phyloP scores from a whole-genome alignment of 257 asterid species.

The Fraxinus pennsylvanica region DNA sequence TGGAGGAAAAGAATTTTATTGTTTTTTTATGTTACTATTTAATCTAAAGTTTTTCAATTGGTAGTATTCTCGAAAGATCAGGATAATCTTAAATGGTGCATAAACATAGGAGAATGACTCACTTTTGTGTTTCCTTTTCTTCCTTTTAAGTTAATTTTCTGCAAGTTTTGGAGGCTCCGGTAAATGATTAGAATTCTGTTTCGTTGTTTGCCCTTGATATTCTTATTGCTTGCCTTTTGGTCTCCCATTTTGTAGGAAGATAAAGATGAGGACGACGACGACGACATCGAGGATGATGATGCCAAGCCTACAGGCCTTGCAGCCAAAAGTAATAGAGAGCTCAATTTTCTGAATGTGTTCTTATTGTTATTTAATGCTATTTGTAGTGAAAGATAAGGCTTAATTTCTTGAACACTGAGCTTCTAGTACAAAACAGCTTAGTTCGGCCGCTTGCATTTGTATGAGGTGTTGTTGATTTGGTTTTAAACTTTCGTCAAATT shows the following conservation, averaged over 20 bases:
- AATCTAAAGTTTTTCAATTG: not conserved
- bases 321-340: constrained; percentile 63
- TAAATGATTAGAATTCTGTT: not conserved
- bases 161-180: constrained; percentile 2
- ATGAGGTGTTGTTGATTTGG: not conserved
- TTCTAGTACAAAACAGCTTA: not conserved
- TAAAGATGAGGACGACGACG: constrained; percentile 49
- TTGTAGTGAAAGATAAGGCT: not conserved
- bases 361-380: not conserved
- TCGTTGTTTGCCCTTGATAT: constrained; percentile 1
- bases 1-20: not conserved
- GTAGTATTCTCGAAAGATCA: not conserved
- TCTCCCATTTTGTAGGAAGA: constrained; percentile 38
- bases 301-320: constrained; percentile 57
- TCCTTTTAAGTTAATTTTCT: constrained; percentile 8
- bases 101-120: not conserved
- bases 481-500: not conserved
- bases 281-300: constrained; percentile 48
- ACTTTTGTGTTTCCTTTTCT: not conserved
- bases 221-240: constrained; percentile 4
- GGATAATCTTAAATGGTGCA: not conserved
- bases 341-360: constrained; percentile 16
- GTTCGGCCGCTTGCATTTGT: not conserved
- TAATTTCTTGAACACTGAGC: not conserved
- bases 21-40: constrained; percentile 3